These are phyloP conservation scores for Pichia pseudocactophila DNA, from an alignment of 805 yeast genomes.

Conservation along the genomic window DNA sequence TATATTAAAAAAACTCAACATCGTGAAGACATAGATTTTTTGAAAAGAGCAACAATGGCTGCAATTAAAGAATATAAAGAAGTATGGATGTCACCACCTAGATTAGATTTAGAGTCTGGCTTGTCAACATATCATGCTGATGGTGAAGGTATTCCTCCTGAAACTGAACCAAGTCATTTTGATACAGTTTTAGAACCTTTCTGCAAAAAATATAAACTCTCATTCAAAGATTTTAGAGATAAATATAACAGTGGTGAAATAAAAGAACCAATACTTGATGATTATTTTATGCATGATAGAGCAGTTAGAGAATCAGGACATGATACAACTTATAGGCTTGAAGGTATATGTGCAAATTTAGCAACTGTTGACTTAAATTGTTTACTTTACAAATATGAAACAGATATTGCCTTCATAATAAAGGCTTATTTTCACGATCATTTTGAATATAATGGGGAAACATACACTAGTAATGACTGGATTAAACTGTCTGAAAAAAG, in stretches of 20 bases:
- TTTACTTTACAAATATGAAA: slow-evolving; percentile 80
- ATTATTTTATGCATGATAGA: slow-evolving; percentile 81
- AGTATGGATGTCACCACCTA: slow-evolving; percentile 72
- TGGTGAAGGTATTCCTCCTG: slow-evolving; percentile 94
- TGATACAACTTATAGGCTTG: slow-evolving; percentile 85
- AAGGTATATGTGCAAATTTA: slow-evolving; percentile 79
- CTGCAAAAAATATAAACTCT: slow-evolving; percentile 48
- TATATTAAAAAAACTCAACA: slow-evolving; percentile 34
- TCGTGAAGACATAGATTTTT: slow-evolving; percentile 48
- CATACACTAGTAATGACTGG: slow-evolving; percentile 50
- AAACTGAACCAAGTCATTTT: slow-evolving; percentile 87
- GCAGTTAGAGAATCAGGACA: slow-evolving; percentile 97
- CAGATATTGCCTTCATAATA: slow-evolving; percentile 65
- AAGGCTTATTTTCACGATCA: slow-evolving; percentile 45
- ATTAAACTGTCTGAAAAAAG: slow-evolving; percentile 44
- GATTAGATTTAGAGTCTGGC: slow-evolving; percentile 66
- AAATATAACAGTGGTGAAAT: slow-evolving; percentile 61
- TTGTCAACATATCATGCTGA: slow-evolving; percentile 85
- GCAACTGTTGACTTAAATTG: slow-evolving; percentile 89
- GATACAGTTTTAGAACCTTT: slow-evolving; percentile 60
- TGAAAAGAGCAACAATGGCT: slow-evolving; percentile 56
- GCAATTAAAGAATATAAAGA: slow-evolving; percentile 79
- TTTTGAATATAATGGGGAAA: slow-evolving; percentile 36
- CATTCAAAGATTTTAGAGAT: slow-evolving; percentile 55
- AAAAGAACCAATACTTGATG: slow-evolving; percentile 75